phyloP scores from a whole-genome alignment of 2,329 filamentous ascomycete genomes.

The Trichophyton schoenleinii region DNA sequence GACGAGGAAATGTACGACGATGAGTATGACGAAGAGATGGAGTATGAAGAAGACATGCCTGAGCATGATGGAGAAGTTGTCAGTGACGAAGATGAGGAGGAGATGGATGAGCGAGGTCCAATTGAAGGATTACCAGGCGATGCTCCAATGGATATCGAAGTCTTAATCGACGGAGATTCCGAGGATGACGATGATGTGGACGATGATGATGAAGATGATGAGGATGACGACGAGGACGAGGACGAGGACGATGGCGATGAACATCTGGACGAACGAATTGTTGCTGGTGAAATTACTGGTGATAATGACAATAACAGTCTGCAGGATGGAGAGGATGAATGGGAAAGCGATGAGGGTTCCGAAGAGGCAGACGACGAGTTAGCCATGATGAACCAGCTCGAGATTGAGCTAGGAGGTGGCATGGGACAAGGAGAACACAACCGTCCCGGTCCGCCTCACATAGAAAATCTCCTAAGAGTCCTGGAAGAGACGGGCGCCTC shows the following conservation, averaged over 20 bases:
- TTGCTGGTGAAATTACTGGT: conserved; percentile 43
- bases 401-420: conserved; percentile 28
- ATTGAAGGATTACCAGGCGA: conserved; percentile 53
- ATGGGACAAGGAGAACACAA: conserved; percentile 30
- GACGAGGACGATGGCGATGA: conserved; percentile 42
- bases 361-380: conserved; percentile 34
- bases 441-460: conserved; percentile 25
- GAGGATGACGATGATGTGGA: conserved; percentile 54
- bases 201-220: conserved; percentile 44
- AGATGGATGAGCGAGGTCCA: conserved; percentile 64
- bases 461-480: conserved; percentile 36
- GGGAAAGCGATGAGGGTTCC: conserved; percentile 38
- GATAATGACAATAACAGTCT: conserved; percentile 43
- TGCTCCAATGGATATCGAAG: conserved; percentile 61
- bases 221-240: conserved; percentile 45
- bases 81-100: conserved; percentile 77
- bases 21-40: conserved; percentile 79
- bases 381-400: conserved; percentile 33
- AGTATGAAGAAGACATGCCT: conserved; percentile 73
- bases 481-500: conserved; percentile 32
- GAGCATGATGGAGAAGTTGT: conserved; percentile 74
- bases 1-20: conserved; percentile 91
- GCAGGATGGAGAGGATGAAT: conserved; percentile 37
- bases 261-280: conserved; percentile 44
- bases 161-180: conserved; percentile 62